These are phyloP conservation scores for Serendipita sp. DNA, from an alignment of 768 basidiomycete species.

Conservation along the genomic window DNA sequence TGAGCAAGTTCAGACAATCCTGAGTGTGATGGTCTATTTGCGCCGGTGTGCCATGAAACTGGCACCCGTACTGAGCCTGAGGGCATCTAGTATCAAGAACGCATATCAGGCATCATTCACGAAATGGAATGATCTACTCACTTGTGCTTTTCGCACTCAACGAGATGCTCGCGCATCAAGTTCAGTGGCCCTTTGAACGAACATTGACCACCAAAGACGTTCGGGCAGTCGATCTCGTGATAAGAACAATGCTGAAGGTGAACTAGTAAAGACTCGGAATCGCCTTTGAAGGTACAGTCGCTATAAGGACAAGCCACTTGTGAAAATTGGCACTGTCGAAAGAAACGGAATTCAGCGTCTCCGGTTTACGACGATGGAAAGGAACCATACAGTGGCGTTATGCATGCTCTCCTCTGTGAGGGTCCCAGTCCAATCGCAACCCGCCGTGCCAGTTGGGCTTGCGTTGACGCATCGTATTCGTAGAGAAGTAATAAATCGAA, in stretches of 20 bases:
- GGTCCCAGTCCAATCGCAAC: neutral
- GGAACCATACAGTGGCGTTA: neutral
- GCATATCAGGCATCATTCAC: neutral
- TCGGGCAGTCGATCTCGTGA: neutral
- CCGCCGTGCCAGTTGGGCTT: neutral
- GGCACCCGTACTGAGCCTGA: neutral
- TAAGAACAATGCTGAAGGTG: neutral
- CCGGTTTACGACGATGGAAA: neutral
- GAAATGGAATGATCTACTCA: neutral
- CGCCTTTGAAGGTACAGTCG: neutral
- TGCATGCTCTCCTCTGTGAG: neutral
- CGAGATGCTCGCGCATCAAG: neutral
- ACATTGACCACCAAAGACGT: neutral
- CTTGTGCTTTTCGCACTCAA: neutral
- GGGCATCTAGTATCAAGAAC: neutral
- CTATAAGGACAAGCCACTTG: neutral
- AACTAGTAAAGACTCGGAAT: neutral
- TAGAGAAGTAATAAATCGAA: neutral
- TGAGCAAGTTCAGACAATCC: neutral
- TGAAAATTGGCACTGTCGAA: neutral
- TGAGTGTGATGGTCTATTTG: neutral
- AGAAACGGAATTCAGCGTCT: neutral
- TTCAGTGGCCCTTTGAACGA: neutral
- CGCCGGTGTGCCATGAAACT: neutral
- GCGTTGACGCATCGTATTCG: neutral